Base-by-base conservation (phyloP, 1,284 basidiomycete species). In the Ustilago hordei region DNA sequence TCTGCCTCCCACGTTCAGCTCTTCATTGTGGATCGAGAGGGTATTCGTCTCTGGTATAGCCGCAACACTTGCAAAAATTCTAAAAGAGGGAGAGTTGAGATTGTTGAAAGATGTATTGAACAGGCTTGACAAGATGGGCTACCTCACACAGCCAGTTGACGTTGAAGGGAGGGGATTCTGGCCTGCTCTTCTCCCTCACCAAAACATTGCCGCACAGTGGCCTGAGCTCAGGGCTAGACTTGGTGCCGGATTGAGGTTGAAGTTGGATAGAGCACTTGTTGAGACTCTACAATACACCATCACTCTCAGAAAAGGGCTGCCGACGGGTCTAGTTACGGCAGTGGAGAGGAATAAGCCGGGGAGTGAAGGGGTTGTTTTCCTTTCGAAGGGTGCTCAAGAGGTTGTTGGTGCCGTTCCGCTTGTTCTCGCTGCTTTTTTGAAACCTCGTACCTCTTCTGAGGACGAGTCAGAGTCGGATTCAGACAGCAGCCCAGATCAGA, bases 1-100 rank as follows among this genome's bases (percentile, higher is more conserved):
- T 2, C 0, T 69, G 2, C 61, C 64, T 4, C 4, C 7, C 9
- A 39, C 19, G 6, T 57, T 71, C 36, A 52, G 39, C 1, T 0
- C 38, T 3, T 32, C 39, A 5, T 12, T 0, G 7, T 77, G 69
- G 69, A 31, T 60, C 19, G 55, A 65, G 15, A 6, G 4, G 0
- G 69, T 69, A n/a, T 32, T 77, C 5, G 63, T 72, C 1, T 3
- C n/a, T 11, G 75, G 69, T 2, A 8, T 77, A 0, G 75, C 39
- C 4, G 3, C 38, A 0, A 32, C 61, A 8, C 57, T 66, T 12
- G 6, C 9, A 19, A 12, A 19, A 19, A 8, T n/a, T 17, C 55
- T 2, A 6, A 45, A 12, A 12, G 1, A 2, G 17, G 17, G 9
- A 31, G 34, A 35, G 34, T 13, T 57, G 13, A 43, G 31, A 45